These are phyloP conservation scores for Lithohypha guttulata DNA, from an alignment of 2,329 filamentous ascomycete species.

Conservation along the genomic window DNA sequence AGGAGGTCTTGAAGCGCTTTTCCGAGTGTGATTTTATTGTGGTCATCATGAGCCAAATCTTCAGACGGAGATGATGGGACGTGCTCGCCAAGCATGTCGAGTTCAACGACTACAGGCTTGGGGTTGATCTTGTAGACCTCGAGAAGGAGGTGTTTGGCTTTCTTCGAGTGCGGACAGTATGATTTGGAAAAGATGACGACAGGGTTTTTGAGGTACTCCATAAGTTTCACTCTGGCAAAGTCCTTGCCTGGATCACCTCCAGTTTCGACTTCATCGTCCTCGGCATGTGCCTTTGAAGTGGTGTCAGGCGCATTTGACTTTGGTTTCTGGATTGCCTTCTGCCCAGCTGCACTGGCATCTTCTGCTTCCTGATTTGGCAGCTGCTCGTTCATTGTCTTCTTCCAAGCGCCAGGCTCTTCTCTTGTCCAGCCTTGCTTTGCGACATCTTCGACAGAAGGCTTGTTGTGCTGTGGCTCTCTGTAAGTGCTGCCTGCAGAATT, in stretches of 20 bases:
- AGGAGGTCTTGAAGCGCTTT: slow-evolving; percentile 60
- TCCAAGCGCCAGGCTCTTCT: neutral
- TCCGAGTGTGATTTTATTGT: slow-evolving; percentile 46
- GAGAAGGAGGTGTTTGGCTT: slow-evolving; percentile 75
- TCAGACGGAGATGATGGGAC: slow-evolving; percentile 9
- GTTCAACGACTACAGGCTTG: slow-evolving; percentile 75
- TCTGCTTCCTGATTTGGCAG: slow-evolving; percentile 29
- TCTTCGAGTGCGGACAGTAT: slow-evolving; percentile 77
- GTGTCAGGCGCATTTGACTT: slow-evolving; percentile 13
- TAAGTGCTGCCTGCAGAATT: neutral
- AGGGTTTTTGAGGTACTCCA: slow-evolving; percentile 72
- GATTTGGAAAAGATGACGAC: slow-evolving; percentile 94
- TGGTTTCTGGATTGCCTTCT: slow-evolving; percentile 42
- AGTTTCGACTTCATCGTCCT: slow-evolving; percentile 14
- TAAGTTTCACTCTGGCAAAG: slow-evolving; percentile 60
- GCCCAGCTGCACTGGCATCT: slow-evolving; percentile 44
- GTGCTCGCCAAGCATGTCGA: slow-evolving; percentile 56
- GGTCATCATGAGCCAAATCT: slow-evolving; percentile 3
- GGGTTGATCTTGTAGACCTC: slow-evolving; percentile 77
- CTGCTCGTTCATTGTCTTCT: slow-evolving; percentile 13
- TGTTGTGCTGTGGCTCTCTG: neutral
- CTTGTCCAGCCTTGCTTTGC: neutral
- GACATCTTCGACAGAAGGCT: neutral
- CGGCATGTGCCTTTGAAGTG: slow-evolving; percentile 1
- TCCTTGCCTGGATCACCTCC: slow-evolving; percentile 41